Percentiles rank a stretch among this genome's conserved stretches.
phyloP scores from a whole-genome alignment of 768 basidiomycete species.

The Russula earlei region DNA sequence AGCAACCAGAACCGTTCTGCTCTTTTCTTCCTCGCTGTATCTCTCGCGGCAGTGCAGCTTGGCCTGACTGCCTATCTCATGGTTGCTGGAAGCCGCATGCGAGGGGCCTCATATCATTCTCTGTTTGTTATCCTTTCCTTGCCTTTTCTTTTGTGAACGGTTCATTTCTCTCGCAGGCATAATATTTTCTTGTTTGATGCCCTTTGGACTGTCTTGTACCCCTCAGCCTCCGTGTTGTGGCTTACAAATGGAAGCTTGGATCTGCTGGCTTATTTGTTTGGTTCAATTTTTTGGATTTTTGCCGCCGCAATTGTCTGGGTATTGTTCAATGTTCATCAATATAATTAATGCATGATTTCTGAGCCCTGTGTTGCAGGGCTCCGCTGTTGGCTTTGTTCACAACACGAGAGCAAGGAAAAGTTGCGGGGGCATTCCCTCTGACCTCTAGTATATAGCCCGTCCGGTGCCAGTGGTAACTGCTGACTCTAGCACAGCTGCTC shows the following conservation, averaged over 20 bases:
- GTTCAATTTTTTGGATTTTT: slow-evolving; percentile 65
- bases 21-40: slow-evolving; percentile 45
- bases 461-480: background rate
- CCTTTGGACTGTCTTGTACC: slow-evolving; percentile 68
- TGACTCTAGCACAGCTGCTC: slow-evolving; percentile 40
- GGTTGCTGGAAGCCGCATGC: background rate
- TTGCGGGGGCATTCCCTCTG: background rate
- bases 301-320: slow-evolving; percentile 63
- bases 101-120: background rate
- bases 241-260: slow-evolving; percentile 55
- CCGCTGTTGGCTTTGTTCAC: slow-evolving; percentile 59
- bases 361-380: slow-evolving; percentile 37
- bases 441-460: background rate
- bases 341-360: background rate
- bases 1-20: slow-evolving; percentile 24
- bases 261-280: slow-evolving; percentile 66
- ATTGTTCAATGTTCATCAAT: slow-evolving; percentile 25
- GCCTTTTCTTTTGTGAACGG: slow-evolving; percentile 34
- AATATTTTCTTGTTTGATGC: slow-evolving; percentile 56
- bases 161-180: slow-evolving; percentile 29
- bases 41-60: slow-evolving; percentile 61
- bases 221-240: slow-evolving; percentile 62
- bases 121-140: background rate
- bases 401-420: slow-evolving; percentile 16
- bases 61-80: slow-evolving; percentile 69